Evolutionary conservation across 139 green algal genomes (phyloP), one percentile per base, ranked within the genome.

Genomic region (Coelastrella sp.): DNA sequence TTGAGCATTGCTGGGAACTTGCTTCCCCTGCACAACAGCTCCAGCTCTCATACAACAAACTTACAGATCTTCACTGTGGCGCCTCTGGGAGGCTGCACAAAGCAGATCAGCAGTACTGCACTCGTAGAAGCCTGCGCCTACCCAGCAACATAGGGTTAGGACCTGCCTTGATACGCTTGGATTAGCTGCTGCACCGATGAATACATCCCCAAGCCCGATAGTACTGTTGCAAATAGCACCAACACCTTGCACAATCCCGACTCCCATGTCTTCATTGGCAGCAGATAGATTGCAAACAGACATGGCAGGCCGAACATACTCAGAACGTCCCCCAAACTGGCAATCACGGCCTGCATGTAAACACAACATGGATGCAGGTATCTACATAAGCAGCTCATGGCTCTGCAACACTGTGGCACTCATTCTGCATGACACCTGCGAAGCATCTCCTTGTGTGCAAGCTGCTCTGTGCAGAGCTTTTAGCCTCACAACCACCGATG

Each of bases 241-340:
- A 93, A 57, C 22, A 74, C 74, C 15, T 74, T 75, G 63, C 90
- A 91, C 61, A 89, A 56, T 6, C 27, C 35, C 8, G 35, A 63
- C 60, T 93, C 91, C 35, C 25, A 74, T 0, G 6, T 68, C 6
- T 15, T 68, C 8, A 93, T 49, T 9, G 84, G 68, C 59, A 92
- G 81, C 81, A 92, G 84, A 17, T 85, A 65, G 14, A 93, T 60
- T 8, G 81, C 85, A 86, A 94, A 94, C 56, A 92, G 66, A 56
- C 88, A 90, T 7, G 93, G 93, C 76, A 94, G 88, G 5, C 85
- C 86, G 79, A 93, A 93, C 86, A 84, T 85, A 24, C 86, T 90
- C 74, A 90, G 73, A n/a, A 95, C 61, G 75, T 94, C 92, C 0
- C 93, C 93, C 6, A 94, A 49, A 0, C 87, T 82, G 9, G 90